Evolutionary conservation across 257 asterid species (phyloP), one percentile per base, ranked within the genome.

Genomic region (Nicotiana otophora): DNA sequence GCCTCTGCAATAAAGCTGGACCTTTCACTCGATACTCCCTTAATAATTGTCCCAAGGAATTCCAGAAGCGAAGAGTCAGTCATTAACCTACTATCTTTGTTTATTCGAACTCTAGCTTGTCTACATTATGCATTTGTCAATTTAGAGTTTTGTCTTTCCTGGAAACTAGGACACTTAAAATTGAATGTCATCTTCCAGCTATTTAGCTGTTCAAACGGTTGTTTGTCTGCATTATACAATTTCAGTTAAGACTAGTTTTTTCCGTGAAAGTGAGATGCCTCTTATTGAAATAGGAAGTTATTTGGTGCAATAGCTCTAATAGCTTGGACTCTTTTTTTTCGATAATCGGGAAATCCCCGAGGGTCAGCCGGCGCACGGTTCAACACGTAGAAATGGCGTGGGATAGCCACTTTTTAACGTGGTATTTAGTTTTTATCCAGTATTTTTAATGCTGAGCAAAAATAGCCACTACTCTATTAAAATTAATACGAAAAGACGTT

Each of bases 41-140:
- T 96, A 70, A 96, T 96, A 81, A 89, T 96, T 72, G 97, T 96
- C 81, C 99, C 99, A 78, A 91, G 90, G 86, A 92, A 93, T 89
- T 96, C 99, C 75, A 83, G 74, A 84, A 96, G 98, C 94, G 92
- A 90, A 87, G 99, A 96, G 99, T 96, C 83, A 90, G 97, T 92
- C 51, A 61, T 82, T 82, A 81, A 55, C 82, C 64, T 83, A 74
- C 78, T 70, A 42, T 81, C 82, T 58, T 26, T 72, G 34, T 77
- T 67, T 79, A 28, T 74, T 78, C 77, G 17, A 54, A 69, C 36
- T 11, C 30, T 51, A 65, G 66, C 82, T 84, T 9, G 64, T 51
- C 15, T 68, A 28, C 28, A 17, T 53, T 75, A 75, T 75, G 26
- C 63, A 51, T 75, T 51, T 75, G 57, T 34, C 63, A 48, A 28